phyloP scores from a whole-genome alignment of 192 early-diverging fungal species.

The Backusella liffmaniae region DNA sequence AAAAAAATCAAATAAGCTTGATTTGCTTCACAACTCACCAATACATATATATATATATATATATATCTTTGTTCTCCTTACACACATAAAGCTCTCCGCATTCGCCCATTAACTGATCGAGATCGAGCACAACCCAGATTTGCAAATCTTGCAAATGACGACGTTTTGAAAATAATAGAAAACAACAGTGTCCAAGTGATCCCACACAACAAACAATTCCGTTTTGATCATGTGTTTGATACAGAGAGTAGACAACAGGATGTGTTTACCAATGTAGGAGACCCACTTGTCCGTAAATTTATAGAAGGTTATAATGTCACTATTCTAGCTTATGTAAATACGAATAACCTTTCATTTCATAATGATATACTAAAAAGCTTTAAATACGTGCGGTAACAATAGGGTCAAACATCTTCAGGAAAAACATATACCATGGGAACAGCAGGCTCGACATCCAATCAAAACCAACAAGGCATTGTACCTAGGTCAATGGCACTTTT shows the following conservation, averaged over 20 bases:
- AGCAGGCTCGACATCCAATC: constrained; percentile 28
- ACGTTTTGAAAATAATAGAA: constrained; percentile 26
- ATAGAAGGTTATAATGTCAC: constrained; percentile 89
- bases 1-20: background rate
- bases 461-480: constrained; percentile 54
- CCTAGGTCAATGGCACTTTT: constrained; percentile 66
- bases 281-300: constrained; percentile 28
- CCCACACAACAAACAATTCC: constrained; percentile 29
- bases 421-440: constrained; percentile 98
- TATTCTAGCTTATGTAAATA: constrained; percentile 80
- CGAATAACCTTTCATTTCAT: constrained; percentile 10
- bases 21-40: background rate
- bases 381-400: background rate
- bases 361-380: background rate
- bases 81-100: constrained; percentile 21
- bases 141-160: constrained; percentile 25
- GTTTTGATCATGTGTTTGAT: constrained; percentile 34
- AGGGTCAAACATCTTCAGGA: constrained; percentile 84
- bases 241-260: constrained; percentile 27
- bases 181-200: constrained; percentile 19
- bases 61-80: background rate
- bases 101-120: constrained; percentile 27
- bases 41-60: too few relatives aligned
- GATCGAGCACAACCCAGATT: constrained; percentile 34
- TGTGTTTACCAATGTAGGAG: constrained; percentile 25